Percentiles rank a stretch among this genome's conserved stretches.
These are phyloP conservation scores for Trifolium dubium DNA, from an alignment of 306 rosid species.

Conservation along the genomic window DNA sequence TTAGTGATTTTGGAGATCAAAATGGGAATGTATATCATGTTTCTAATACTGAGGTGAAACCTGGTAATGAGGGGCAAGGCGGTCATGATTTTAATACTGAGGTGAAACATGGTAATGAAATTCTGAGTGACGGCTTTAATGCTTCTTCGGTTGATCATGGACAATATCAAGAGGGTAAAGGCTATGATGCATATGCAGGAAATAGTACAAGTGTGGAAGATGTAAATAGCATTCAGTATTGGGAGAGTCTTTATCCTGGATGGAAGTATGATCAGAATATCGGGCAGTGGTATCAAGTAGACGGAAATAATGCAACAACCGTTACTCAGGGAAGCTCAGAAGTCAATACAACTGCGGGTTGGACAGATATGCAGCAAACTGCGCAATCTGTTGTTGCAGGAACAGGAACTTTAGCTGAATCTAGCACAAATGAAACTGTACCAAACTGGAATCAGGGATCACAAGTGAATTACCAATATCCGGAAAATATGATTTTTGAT, in stretches of 20 bases:
- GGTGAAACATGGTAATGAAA: constrained; percentile 45
- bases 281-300: constrained; percentile 82
- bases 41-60: constrained; percentile 44
- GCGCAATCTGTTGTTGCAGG: constrained; percentile 52
- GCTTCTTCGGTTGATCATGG: constrained; percentile 43
- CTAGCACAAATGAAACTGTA: constrained; percentile 47
- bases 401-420: constrained; percentile 59
- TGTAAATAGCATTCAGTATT: constrained; percentile 53
- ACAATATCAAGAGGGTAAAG: constrained; percentile 57
- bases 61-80: constrained; percentile 25
- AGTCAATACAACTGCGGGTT: constrained; percentile 43
- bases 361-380: constrained; percentile 64
- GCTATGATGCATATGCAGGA: constrained; percentile 46
- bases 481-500: constrained; percentile 77
- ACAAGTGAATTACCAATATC: constrained; percentile 64
- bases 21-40: constrained; percentile 37
- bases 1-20: constrained; percentile 59
- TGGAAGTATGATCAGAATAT: constrained; percentile 71
- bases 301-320: constrained; percentile 42
- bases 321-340: constrained; percentile 41
- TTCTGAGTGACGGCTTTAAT: constrained; percentile 45
- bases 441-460: constrained; percentile 60
- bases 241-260: constrained; percentile 93
- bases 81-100: constrained; percentile 37
- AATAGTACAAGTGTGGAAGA: constrained; percentile 56